phyloP scores from a whole-genome alignment of 1,284 basidiomycete genomes.

The Malassezia caprae region DNA sequence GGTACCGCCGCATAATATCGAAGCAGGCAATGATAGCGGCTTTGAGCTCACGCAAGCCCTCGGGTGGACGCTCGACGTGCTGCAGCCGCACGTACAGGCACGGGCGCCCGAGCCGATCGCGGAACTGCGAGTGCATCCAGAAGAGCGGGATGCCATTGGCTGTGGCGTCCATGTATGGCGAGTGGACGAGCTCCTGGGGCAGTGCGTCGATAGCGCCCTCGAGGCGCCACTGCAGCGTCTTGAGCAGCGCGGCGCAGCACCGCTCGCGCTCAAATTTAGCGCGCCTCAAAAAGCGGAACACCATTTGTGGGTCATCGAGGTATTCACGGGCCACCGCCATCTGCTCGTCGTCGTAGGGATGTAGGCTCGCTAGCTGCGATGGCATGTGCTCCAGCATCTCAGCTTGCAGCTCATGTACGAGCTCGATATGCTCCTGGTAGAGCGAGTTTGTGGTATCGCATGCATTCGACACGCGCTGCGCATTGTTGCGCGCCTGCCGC shows the following conservation, averaged over 20 bases:
- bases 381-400: conserved; percentile 3
- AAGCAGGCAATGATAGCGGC: conserved; percentile 43
- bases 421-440: not conserved
- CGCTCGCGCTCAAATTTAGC: conserved; percentile 1
- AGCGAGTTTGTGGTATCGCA: not conserved
- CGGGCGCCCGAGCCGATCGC: conserved; percentile 36
- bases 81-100: conserved; percentile 37
- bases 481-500: not conserved
- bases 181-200: conserved; percentile 11
- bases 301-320: conserved; percentile 5
- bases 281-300: conserved; percentile 14
- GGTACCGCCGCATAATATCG: conserved; percentile 38
- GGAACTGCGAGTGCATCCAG: conserved; percentile 37
- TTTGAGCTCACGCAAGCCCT: conserved; percentile 38
- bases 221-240: conserved; percentile 12
- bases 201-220: conserved; percentile 11
- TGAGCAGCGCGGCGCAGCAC: not conserved
- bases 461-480: not conserved
- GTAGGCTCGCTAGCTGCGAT: not conserved
- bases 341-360: conserved; percentile 3
- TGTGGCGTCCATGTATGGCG: conserved; percentile 16
- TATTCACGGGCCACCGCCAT: conserved; percentile 2
- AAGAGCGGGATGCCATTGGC: conserved; percentile 29
- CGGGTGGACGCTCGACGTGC: conserved; percentile 31
- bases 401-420: conserved; percentile 1